Base-by-base conservation (phyloP, 108 stramenopile species). In the Fistulifera pelliculosa region DNA sequence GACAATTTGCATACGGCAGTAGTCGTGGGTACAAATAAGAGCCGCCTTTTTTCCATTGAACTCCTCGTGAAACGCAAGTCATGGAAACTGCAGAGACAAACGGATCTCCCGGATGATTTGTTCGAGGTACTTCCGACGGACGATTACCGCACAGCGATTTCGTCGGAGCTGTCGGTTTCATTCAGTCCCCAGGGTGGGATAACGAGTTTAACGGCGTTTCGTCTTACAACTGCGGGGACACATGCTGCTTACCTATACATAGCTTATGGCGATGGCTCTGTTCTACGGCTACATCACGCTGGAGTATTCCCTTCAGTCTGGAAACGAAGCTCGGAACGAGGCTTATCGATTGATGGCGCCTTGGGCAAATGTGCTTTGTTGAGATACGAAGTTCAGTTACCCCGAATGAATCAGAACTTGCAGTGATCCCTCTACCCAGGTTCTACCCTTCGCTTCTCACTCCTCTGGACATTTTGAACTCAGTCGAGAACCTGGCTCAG, bases 211-310 rank as follows among this genome's bases (percentile, higher is more conserved):
- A 61, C 47, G 18, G 18, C 31, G 15, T 61, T 48, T 41, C 28
- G 23, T 39, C 56, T 10, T 64, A 60, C 48, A 53, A 27, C 23
- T 19, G 41, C 15, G 2, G 39, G 13, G 38, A 47, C 45, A 14
- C 21, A 49, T 14, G 18, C 50, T 39, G 63, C 66, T 10, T 59
- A 76, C 49, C 60, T 90, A 16, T 90, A 80, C 85, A 56, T 90
- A 27, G 58, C 70, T 10, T 90, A 77, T 67, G 75, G 71, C 8
- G 77, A 87, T 74, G 85, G 89, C 17, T 75, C 70, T 8, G 69
- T 70, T 39, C 52, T 90, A 11, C 68, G 79, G 49, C 12, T 90
- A 41, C 89, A 85, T 38, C 68, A 77, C 22, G 79, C 79, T 52
- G 83, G 62, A 23, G 56, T 86, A 21, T 90, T 90, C 65, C 57